Evolutionary conservation across 495 filamentous ascomycete species (phyloP).

Genomic region (Podospora anserina): DNA sequence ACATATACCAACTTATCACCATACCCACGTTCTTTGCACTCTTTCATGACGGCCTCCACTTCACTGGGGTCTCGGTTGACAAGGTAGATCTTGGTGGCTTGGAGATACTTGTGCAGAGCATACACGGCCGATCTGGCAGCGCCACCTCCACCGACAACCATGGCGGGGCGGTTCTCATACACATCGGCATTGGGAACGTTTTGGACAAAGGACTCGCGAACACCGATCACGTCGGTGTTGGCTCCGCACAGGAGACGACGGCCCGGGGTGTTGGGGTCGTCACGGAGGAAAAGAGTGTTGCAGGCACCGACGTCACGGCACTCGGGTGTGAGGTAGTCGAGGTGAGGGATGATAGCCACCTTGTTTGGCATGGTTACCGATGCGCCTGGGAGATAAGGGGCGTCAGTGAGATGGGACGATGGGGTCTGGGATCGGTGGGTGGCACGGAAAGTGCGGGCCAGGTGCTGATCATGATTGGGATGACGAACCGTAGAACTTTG

Average conservation of each 20-base stretch:
- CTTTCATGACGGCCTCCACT: constrained; percentile 59
- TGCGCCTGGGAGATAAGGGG: constrained; percentile 58
- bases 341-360: constrained; percentile 62
- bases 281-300: constrained; percentile 69
- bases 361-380: constrained; percentile 77
- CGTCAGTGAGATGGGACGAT: constrained; percentile 47
- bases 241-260: constrained; percentile 57
- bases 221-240: constrained; percentile 73
- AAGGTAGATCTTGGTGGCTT: constrained; percentile 63
- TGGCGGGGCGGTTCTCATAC: constrained; percentile 54
- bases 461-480: constrained; percentile 10
- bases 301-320: constrained; percentile 65
- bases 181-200: constrained; percentile 44
- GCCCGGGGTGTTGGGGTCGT: constrained; percentile 35
- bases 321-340: constrained; percentile 66
- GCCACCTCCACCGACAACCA: constrained; percentile 66
- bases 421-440: background rate
- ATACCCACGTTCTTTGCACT: constrained; percentile 52
- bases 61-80: constrained; percentile 64
- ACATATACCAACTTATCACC: constrained; percentile 54
- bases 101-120: constrained; percentile 61
- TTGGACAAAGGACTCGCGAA: constrained; percentile 64
- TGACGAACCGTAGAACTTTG: constrained; percentile 34
- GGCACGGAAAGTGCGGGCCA: background rate
- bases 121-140: constrained; percentile 70